Evolutionary conservation across 2,329 filamentous ascomycete genomes (phyloP).

Genomic region (Neonectria neomacrospora): DNA sequence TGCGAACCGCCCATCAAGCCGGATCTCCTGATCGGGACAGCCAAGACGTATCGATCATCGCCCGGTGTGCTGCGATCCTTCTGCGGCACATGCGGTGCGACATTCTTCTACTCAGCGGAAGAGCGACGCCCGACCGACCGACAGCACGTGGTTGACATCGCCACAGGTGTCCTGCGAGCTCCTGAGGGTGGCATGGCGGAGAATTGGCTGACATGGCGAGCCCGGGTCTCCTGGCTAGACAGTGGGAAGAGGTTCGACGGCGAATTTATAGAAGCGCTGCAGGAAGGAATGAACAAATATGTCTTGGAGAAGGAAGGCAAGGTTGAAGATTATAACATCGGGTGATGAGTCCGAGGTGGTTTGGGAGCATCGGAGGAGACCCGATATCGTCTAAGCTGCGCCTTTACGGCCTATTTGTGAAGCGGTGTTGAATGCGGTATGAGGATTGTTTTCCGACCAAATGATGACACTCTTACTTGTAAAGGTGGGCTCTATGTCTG

Average conservation of each 20-base stretch:
- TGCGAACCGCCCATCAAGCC: conserved; percentile 52
- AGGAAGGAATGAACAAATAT: conserved; percentile 53
- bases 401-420: conserved; percentile 3
- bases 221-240: conserved; percentile 48
- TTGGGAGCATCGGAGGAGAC: conserved; percentile 24
- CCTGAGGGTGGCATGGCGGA: conserved; percentile 57
- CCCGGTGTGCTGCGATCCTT: conserved; percentile 55
- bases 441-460: background rate
- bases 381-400: conserved; percentile 23
- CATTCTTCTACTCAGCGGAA: conserved; percentile 51
- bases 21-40: conserved; percentile 55
- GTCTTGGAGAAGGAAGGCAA: conserved; percentile 50
- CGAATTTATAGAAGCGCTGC: conserved; percentile 50
- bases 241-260: conserved; percentile 52
- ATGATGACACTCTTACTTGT: background rate
- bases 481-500: background rate
- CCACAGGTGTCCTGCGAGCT: conserved; percentile 57
- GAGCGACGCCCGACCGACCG: conserved; percentile 44
- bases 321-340: conserved; percentile 44
- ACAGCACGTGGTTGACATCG: conserved; percentile 54
- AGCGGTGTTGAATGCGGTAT: background rate
- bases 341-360: conserved; percentile 34
- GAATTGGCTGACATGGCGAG: conserved; percentile 60
- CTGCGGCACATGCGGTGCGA: conserved; percentile 60
- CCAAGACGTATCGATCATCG: conserved; percentile 56